Conservation (phyloP, 106 monocot genomes). For the Acorus calamus region DNA sequence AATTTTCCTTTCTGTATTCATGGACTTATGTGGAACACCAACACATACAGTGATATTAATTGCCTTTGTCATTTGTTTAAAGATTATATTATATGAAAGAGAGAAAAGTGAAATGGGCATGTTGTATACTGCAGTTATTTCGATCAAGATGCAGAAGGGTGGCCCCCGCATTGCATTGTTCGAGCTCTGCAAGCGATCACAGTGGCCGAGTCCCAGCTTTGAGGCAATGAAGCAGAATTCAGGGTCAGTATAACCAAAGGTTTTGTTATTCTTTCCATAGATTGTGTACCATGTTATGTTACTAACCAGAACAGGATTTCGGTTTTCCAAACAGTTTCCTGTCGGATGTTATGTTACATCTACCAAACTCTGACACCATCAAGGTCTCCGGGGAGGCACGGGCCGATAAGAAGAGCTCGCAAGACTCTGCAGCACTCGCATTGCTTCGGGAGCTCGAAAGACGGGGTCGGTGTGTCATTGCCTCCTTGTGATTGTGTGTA, state of each 20-base stretch:
- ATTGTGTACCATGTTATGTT: too few species aligned
- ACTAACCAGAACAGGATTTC: slow-evolving; percentile 4
- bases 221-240: slow-evolving; percentile 8
- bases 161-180: slow-evolving; percentile 9
- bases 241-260: slow-evolving; percentile 4
- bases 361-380: slow-evolving; percentile 4
- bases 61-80: too few species aligned
- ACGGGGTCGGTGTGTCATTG: slow-evolving; percentile 3
- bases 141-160: slow-evolving; percentile 6
- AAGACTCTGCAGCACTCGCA: slow-evolving; percentile 17
- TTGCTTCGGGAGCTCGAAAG: slow-evolving; percentile 16
- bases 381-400: background rate
- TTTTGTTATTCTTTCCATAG: background rate
- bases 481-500: too few species aligned
- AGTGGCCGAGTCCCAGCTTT: slow-evolving; percentile 7
- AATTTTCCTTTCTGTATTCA: too few species aligned
- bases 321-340: slow-evolving; percentile 1
- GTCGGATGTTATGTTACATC: slow-evolving; percentile 7
- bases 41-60: too few species aligned
- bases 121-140: background rate
- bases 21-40: too few species aligned
- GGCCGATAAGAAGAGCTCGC: slow-evolving; percentile 12
- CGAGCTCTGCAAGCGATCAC: slow-evolving; percentile 1
- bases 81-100: too few species aligned
- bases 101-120: too few species aligned